Base-by-base conservation (phyloP, 306 rosid species). In the Cicer judaicum region DNA sequence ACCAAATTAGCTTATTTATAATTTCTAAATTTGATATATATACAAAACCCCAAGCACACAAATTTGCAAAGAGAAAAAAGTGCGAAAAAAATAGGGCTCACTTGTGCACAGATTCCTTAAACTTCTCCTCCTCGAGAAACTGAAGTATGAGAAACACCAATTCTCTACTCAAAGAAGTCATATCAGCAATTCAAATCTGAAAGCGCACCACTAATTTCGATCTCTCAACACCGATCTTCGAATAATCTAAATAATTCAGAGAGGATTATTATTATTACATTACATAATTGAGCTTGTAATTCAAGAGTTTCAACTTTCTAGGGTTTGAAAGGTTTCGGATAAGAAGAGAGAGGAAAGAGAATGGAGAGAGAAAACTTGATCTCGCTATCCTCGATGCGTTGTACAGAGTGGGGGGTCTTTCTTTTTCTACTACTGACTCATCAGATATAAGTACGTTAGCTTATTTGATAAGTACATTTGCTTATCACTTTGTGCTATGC, bases 131-230 rank as follows among this genome's bases (percentile, higher is more conserved):
- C 64, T 87, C 93, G 42, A 93, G 88, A 85, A 93, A 93, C 70
- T 90, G 98, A 75, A 93, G 93, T 53, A 93, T 87, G 70, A 93
- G 91, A 80, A 90, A 87, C 83, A 90, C 96, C 89, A 93, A 80
- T 87, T 93, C 98, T 80, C 91, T 87, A 84, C 91, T 85, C 84
- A 93, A 70, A 86, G 93, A 86, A 77, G 96, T 68, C 98, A 90
- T 90, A 41, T 67, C 70, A 16, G 8, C 7, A 4, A 10, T 72
- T 64, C 66, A 66, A 75, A 71, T 42, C 68, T 8, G 43, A 47
- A 83, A 64, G 64, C 12, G n/a, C 57, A 10, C 56, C 62, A 44
- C 7, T 9, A 39, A 75, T 69, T 75, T 34, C 67, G 42, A 75
- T 79, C 72, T 55, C 50, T 5, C 56, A 76, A 11, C 55, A 57